phyloP scores from a whole-genome alignment of 2,329 filamentous ascomycete genomes.

The Helotiales sp. region DNA sequence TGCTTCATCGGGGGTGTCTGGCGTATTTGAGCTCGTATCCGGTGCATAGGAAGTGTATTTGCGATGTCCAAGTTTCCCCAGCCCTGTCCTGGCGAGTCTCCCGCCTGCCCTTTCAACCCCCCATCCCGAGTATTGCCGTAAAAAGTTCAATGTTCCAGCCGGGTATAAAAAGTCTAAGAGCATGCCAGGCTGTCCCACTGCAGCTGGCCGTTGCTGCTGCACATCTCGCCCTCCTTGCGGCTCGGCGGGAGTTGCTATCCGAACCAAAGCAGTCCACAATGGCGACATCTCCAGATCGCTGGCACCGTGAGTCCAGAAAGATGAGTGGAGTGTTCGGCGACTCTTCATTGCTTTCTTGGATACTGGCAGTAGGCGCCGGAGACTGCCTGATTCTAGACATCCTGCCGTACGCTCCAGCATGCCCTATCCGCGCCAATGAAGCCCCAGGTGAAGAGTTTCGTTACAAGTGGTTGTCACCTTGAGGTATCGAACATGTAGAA shows the following conservation, averaged over 20 bases:
- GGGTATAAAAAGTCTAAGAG: slow-evolving; percentile 50
- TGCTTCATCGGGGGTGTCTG: background rate
- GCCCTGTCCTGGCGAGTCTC: slow-evolving; percentile 25
- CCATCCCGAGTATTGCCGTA: slow-evolving; percentile 42
- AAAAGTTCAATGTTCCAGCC: slow-evolving; percentile 44
- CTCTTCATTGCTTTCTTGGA: slow-evolving; percentile 42
- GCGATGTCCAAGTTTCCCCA: slow-evolving; percentile 39
- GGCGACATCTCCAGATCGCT: slow-evolving; percentile 42
- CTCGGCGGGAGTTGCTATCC: slow-evolving; percentile 26
- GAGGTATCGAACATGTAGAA: background rate
- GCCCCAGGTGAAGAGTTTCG: slow-evolving; percentile 8
- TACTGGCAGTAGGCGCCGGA: slow-evolving; percentile 53
- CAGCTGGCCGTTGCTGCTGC: slow-evolving; percentile 19
- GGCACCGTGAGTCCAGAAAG: slow-evolving; percentile 61
- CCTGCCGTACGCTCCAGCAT: slow-evolving; percentile 64
- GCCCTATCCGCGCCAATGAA: slow-evolving; percentile 41
- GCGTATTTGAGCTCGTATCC: slow-evolving; percentile 9
- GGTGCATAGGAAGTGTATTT: slow-evolving; percentile 44
- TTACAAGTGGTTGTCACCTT: slow-evolving; percentile 11
- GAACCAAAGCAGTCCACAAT: slow-evolving; percentile 39
- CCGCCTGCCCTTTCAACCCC: slow-evolving; percentile 36
- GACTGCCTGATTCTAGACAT: slow-evolving; percentile 61
- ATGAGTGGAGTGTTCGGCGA: slow-evolving; percentile 56
- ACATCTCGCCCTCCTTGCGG: slow-evolving; percentile 19
- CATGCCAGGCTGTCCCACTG: slow-evolving; percentile 28